Base-by-base conservation (phyloP, 805 yeast species). In the Metschnikowia lachancei region DNA sequence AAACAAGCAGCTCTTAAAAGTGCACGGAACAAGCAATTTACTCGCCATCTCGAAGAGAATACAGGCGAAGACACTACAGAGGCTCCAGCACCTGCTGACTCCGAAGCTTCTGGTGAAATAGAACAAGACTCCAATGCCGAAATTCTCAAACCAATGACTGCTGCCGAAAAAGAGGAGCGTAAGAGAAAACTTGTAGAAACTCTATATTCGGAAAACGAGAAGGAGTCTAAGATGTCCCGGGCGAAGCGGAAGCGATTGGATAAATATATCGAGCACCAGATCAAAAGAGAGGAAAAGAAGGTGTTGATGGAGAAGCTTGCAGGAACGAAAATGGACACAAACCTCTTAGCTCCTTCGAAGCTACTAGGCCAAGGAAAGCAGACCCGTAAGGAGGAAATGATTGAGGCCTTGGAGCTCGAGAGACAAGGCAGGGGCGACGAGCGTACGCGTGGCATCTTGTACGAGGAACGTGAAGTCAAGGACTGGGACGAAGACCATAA, bases 221-320 rank as follows among this genome's bases (percentile, higher is more conserved):
- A 77, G 45, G 92, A 87, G 49, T 60, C 82, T 12, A 89, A 89
- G 59, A 65, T 87, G 31, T 81, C 91, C 0, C 71, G 81, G 41
- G 77, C 84, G 40, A 85, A 92, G 70, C 78, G 75, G 73, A 78
- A 86, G 69, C 70, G 98, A 47, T 68, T 92, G 36, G 97, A 92
- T 51, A 92, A 92, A 65, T 92, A 89, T 64, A 89, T 92, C 32
- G 95, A 90, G 48, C 95, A 87, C 66, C 97, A 90, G 62, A 61
- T 90, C 56, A 85, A 85, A 58, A 73, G 95, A 60, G 96, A 92
- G 63, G 98, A 92, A 66, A 87, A 87, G 64, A 86, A 86, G 55
- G 76, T 78, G 2, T 70, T 92, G 44, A 69, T 92, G 36, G 82
- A 84, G 53, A 90, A 89, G 62, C 71, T 92, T 35, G 77, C 83